Conservation (phyloP, 1,284 basidiomycete genomes). For the Sanguinoderma infundibulare region DNA sequence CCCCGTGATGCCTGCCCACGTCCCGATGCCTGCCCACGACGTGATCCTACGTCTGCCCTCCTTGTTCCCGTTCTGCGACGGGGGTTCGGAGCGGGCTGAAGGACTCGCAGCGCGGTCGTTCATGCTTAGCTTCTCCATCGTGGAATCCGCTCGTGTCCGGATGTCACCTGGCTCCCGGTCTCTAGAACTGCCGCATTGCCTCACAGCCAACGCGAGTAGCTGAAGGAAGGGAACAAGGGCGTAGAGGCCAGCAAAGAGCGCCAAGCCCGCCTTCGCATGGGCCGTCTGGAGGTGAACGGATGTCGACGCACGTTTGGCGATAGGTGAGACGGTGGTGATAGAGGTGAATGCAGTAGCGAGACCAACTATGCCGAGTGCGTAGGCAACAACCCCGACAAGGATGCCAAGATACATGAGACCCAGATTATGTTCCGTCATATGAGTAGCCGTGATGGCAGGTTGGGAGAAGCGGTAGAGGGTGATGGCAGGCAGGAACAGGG, state of each 20-base stretch:
- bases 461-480: conserved; percentile 58
- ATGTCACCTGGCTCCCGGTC: conserved; percentile 14
- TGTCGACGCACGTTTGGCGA: conserved; percentile 37
- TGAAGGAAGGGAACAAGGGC: conserved; percentile 53
- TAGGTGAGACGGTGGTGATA: conserved; percentile 33
- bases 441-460: conserved; percentile 39
- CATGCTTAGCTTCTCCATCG: conserved; percentile 51
- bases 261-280: conserved; percentile 66
- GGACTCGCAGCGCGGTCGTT: conserved; percentile 34
- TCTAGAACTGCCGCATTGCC: conserved; percentile 11
- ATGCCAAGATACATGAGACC: conserved; percentile 42
- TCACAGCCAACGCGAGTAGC: conserved; percentile 37
- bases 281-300: conserved; percentile 52
- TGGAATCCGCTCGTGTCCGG: conserved; percentile 41
- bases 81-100: conserved; percentile 18
- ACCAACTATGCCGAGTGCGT: conserved; percentile 63
- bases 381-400: conserved; percentile 53
- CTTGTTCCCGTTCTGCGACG: conserved; percentile 9
- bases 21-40: conserved; percentile 31
- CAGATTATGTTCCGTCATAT: conserved; percentile 16
- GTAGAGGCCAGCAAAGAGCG: conserved; percentile 65
- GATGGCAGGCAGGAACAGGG: conserved; percentile 56
- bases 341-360: conserved; percentile 67
- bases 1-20: conserved; percentile 27
- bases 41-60: conserved; percentile 25